Base-by-base conservation (phyloP, 805 yeast species). In the Kurtzmaniella fragi region DNA sequence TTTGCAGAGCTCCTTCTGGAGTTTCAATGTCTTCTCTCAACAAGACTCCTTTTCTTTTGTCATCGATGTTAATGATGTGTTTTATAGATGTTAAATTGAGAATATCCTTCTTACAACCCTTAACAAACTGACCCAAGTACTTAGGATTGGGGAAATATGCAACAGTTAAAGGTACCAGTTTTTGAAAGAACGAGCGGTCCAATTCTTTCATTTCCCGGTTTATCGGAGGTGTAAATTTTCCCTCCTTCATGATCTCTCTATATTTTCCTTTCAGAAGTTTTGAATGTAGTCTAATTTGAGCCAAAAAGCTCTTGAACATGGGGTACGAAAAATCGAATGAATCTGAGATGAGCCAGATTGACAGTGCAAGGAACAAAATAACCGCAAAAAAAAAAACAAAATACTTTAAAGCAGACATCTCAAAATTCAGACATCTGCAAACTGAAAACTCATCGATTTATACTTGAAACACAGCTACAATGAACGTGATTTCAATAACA, bases 101-200 rank as follows among this genome's bases (percentile, higher is more conserved):
- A n/a, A 87, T 66, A 47, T 83, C 93, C 8, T 60, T 53, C 37
- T 73, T 71, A 54, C 76, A 73, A 3, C 59, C 49, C 51, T 80
- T 82, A n/a, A 80, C 74, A 55, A 89, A 82, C 2, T 52, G 51
- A 4, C 86, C 80, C 25, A 88, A 68, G 41, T 46, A 64, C 53
- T 43, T 74, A 1, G 91, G 86, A 39, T 89, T 80, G 4, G 82
- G 79, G 50, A 91, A 78, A 37, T 67, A 62, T 0, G 90, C 88
- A 20, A 80, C 83, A 48, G 85, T 76, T 15, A 88, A 62, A 1
- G 77, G 73, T 11, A 85, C 62, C n/a, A 67, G 61, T 12, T 68
- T 70, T 5, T 63, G 53, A 64, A 91, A 91, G 47, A 78, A 74
- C 1, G 75, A 59, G 32, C 83, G 72, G 59, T 91, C 93, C 31